Evolutionary conservation across 176 grass and related monocot genomes (phyloP), one percentile per base, ranked within the genome.

Genomic region (Lolium multiflorum): DNA sequence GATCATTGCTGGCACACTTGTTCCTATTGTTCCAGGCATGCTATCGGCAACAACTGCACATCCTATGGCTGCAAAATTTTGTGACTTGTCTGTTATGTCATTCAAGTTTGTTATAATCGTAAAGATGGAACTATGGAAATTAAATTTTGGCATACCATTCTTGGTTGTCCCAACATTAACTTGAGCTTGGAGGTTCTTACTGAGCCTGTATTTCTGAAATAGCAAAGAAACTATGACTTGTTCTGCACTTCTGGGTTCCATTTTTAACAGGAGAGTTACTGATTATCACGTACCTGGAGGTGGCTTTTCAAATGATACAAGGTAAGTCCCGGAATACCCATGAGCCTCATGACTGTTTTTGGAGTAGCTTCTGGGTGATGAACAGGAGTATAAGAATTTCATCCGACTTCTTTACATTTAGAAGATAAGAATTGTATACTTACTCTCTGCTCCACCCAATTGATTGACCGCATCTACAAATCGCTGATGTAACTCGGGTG

Each of bases 401-500:
- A 84, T 4, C 65, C 83, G 41, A 58, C 39, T 81, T 79, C 17
- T 83, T 72, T 86, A 43, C 22, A 20, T 50, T 63, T 38, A 74
- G 20, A 64, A 82, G 47, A 78, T 56, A 64, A 85, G 55, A 56
- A 85, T 81, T 50, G 3, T 87, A 67, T 86, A 94, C 97, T 96
- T 84, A 99, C 97, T 97, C 51, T 99, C 94, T 63, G 94, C 97
- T 91, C 97, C 97, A 55, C 97, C 94, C 78, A 99, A 84, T 91
- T 99, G 94, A 85, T 99, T 94, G 61, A 99, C 94, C 24, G 97
- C 92, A 81, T 99, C 94, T 76, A 97, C 93, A 80, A 99, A 99
- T 68, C 94, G 83, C 82, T 97, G 92, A 82, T 99, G 97, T 86
- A 99, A 92, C 89, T 97, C 97, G 9, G 97, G 94, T 43, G 92